Evolutionary conservation across 495 filamentous ascomycete genomes (phyloP), one percentile per base, ranked within the genome.

Genomic region (Polyplosphaeria fusca): DNA sequence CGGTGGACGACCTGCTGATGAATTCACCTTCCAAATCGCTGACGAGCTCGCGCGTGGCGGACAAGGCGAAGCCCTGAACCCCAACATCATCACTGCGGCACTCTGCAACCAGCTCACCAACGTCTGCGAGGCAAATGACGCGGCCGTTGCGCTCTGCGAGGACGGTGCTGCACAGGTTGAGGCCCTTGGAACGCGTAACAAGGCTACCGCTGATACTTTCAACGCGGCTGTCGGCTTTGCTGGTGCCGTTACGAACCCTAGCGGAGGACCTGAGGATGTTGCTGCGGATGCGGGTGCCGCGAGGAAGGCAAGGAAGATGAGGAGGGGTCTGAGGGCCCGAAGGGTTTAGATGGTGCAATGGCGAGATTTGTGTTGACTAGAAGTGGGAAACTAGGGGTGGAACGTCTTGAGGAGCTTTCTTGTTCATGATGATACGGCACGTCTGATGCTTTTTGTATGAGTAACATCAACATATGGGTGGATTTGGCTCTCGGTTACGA

Each of bases 21-120:
- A 79, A 66, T 74, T 71, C 69, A 80, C 79, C 57, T 82, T 82
- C 77, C 74, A 77, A 55, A 67, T 79, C 48, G 68, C 68, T 43
- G 78, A 80, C 64, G 60, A 72, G 12, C 60, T 74, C 41, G 74
- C 76, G 43, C 69, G 69, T 52, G 68, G 74, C 60, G 76, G 76
- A 38, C 77, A 81, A 69, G 59, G 74, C 18, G 73, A 80, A 58
- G 78, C 78, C 3, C 71, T 82, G 32, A 81, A 81, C 72, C 78
- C 78, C 52, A 76, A 76, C 70, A 85, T 84, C 75, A 85, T 84
- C 74, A 81, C 81, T 71, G 84, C 83, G 75, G 77, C 79, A 50
- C 76, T 82, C 2, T 79, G 78, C 61, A 79, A 82, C 58, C 60
- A 72, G 47, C 63, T 83, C 26, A 56, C 32, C 48, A 81, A 67